Evolutionary conservation across 306 rosid species (phyloP), one percentile per base, ranked within the genome.

Genomic region (Oemleria cerasiformis): DNA sequence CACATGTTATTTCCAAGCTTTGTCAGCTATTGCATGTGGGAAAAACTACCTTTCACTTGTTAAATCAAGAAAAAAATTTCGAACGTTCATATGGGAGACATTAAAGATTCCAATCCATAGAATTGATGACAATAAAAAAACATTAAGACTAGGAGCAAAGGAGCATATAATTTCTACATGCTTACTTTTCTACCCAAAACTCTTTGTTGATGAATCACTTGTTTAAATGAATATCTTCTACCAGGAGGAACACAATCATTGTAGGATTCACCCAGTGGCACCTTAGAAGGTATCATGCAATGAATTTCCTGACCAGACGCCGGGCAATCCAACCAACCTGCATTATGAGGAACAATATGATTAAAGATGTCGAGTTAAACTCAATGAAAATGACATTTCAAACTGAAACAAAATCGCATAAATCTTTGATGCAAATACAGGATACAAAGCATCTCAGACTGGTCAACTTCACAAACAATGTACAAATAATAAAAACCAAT

Each of bases 241-340:
- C 99, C 99, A 68, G 99, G 99, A 78, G 73, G 58, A 79, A 95
- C 73, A 73, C 64, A 79, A 66, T 91, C 97, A 85, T 82, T 88
- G 81, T 81, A 95, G 14, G 92, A 70, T 81, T 95, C 99, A 73
- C 90, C 86, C 43, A 95, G 90, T 44, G 99, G 99, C 85, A 89
- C 99, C 91, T 95, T 95, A 62, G 99, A 95, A 86, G 99, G 99
- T 76, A 95, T 81, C 90, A 95, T 89, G 80, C 67, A 77, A 84
- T 19, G 81, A 74, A 91, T 82, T 76, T 95, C 99, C 58, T 84
- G 86, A 74, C 99, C 99, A 85, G 12, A 64, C 57, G 97, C 64
- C 23, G 97, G 96, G 73, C 99, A 95, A 70, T 91, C 96, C 90
- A 95, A 80, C 99, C 99, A 95, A 55, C 99, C 99, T 95, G 88